Base-by-base conservation (phyloP, 2,329 filamentous ascomycete genomes). In the Cercospora sesami region DNA sequence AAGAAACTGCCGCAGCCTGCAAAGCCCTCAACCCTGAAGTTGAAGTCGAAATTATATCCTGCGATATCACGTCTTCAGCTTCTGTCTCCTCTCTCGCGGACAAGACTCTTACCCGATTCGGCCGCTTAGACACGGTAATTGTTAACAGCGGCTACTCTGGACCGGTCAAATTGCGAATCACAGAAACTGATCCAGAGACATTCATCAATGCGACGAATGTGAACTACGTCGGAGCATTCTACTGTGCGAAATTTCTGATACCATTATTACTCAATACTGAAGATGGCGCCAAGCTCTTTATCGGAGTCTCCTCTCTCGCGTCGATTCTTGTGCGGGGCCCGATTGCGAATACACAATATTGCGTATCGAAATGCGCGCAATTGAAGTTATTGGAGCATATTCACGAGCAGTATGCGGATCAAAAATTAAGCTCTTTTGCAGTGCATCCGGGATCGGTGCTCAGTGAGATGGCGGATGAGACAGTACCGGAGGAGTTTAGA, bases 261-360 rank as follows among this genome's bases (percentile, higher is more conserved):
- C 73, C 71, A 53, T 72, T 66, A 8, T 69, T 73, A 31, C 69
- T 70, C 12, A 60, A 51, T 3, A 73, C 70, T 7, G 5, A 33
- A 26, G 42, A 67, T 16, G 75, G 73, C 10, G 73, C 72, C 0
- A 77, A 73, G 60, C 68, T 73, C 2, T 79, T 81, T 65, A 75
- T 81, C 26, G 74, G 72, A 1, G 75, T 80, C 78, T 67, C 77
- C 76, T 21, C 75, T 72, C 5, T 78, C 74, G 74, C 71, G 1
- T 55, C 68, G 2, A 26, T 73, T 9, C 80, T 81, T 4, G 75
- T 79, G 2, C 73, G 74, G 6, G 81, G 80, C 0, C 75, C 78
- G 5, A 79, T 81, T 59, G 81, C 80, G 1, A 83, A 81, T 68
- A 72, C 76, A 16, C 76, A 77, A 33, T 80, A 80, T 69, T 79